phyloP scores from a whole-genome alignment of 495 filamentous ascomycete genomes.

The Penicillium psychrofluorescens region DNA sequence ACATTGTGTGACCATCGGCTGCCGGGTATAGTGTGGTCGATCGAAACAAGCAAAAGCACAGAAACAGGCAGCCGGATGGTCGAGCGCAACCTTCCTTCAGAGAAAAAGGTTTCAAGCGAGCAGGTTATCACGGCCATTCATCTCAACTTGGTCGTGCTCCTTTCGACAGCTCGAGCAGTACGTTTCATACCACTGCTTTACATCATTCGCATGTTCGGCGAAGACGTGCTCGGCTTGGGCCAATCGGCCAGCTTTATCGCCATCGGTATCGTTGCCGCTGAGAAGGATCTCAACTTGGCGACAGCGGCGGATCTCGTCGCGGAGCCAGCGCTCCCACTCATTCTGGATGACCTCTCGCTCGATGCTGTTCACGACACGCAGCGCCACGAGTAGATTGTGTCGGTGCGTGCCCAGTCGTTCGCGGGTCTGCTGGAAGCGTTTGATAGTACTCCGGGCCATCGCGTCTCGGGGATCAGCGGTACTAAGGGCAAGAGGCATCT shows the following conservation, averaged over 20 bases:
- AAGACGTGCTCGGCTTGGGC: slow-evolving; percentile 21
- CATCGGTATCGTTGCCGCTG: slow-evolving; percentile 17
- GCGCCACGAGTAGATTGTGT: slow-evolving; percentile 86
- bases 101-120: slow-evolving; percentile 7
- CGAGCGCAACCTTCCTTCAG: slow-evolving; percentile 2
- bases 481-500: slow-evolving; percentile 23
- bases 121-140: slow-evolving; percentile 8
- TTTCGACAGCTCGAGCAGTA: slow-evolving; percentile 69
- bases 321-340: slow-evolving; percentile 89
- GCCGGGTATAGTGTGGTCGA: slow-evolving; percentile 28
- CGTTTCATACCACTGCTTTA: slow-evolving; percentile 58
- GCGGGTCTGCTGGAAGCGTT: slow-evolving; percentile 65
- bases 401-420: slow-evolving; percentile 77
- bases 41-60: slow-evolving; percentile 6
- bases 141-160: slow-evolving; percentile 41
- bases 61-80: slow-evolving; percentile 6
- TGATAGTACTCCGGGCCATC: slow-evolving; percentile 51
- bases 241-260: slow-evolving; percentile 18
- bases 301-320: slow-evolving; percentile 63
- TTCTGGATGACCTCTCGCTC: slow-evolving; percentile 75
- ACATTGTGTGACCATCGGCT: not conserved
- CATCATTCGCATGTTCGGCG: slow-evolving; percentile 35
- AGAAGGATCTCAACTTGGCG: slow-evolving; percentile 51
- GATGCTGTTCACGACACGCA: slow-evolving; percentile 82
- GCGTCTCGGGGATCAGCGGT: slow-evolving; percentile 27